A percentile compares a stretch with the other conserved stretches of the same genome.
Evolutionary conservation across 78 protist genomes (phyloP).

Genomic region (Protostelium mycophagum): DNA sequence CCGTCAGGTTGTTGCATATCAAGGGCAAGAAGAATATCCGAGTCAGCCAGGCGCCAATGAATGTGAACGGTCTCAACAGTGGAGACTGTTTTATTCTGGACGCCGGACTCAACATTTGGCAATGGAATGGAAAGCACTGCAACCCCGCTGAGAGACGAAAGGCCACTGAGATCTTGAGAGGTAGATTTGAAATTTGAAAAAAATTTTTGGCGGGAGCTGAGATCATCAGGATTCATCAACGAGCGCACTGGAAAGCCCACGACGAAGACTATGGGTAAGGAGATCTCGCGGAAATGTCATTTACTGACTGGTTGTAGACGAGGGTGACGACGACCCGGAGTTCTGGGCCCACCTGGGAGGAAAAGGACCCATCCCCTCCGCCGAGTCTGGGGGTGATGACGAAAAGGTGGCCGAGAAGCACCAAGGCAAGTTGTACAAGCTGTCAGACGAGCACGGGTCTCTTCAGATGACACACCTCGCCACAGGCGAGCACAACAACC

Average conservation of each 20-base stretch:
- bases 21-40: conserved; percentile 25
- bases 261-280: not conserved
- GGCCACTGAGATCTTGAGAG: not conserved
- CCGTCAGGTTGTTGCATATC: conserved; percentile 32
- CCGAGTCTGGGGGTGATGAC: not conserved
- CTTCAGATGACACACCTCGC: conserved; percentile 14
- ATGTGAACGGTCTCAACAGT: conserved; percentile 25
- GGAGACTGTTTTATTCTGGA: conserved; percentile 64
- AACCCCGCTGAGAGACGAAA: too few relatives aligned
- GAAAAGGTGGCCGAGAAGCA: not conserved
- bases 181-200: not conserved
- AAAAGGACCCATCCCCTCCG: conserved; percentile 6
- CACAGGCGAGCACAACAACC: conserved; percentile 1
- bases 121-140: conserved; percentile 46
- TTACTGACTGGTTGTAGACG: conserved; percentile 2
- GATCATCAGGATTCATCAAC: conserved; percentile 16
- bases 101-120: conserved; percentile 33
- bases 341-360: conserved; percentile 40
- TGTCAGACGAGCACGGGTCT: not conserved
- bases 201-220: conserved; percentile 16
- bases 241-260: conserved; percentile 32
- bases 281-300: not conserved
- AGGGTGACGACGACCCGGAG: conserved; percentile 16
- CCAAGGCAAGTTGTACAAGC: not conserved
- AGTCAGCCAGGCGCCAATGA: conserved; percentile 30